Evolutionary conservation across 139 green algal genomes (phyloP), one percentile per base, ranked within the genome.

Genomic region (Picochlorum costavermella): DNA sequence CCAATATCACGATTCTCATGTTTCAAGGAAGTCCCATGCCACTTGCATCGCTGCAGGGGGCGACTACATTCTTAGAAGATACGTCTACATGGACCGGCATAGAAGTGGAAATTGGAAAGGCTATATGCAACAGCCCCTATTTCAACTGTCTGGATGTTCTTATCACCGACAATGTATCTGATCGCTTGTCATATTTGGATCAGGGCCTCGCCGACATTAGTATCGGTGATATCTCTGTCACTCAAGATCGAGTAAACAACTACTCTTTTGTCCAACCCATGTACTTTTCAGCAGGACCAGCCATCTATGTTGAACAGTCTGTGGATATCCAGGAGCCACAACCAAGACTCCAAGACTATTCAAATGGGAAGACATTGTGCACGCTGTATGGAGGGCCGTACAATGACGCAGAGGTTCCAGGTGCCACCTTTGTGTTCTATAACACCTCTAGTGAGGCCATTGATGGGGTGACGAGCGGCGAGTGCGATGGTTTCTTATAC

Each of bases 71-170:
- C 20, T 31, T 59, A 25, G 50, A 59, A 5, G 50, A 30, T n/a
- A 33, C 25, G 1, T 59, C 50, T 17, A 14, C 25, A 13, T 59
- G 50, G 50, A 37, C 28, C 4, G 50, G 50, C 20, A 59, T 59
- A n/a, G 50, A 59, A 10, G 50, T 59, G 50, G 50, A 59, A 10
- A 59, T 59, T 59, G 50, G 50, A 20, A 59, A 59, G 20, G 50
- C 50, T 6, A 59, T 59, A 33, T 59, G 50, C 50, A 31, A 17
- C 50, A 59, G 50, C 36, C 50, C 50, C 50, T 59, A 59, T 23
- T 59, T 59, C 23, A 59, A 59, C 36, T 59, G 50, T 10, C 12
- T 36, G 14, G 20, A 59, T 59, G 50, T 59, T 6, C 23, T 59
- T 2, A n/a, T 59, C 20, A 59, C 50, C 4, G 23, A 30, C 25